Evolutionary conservation across 352 stramenopile genomes (phyloP).

Genomic region (Phytophthora pistaciae): DNA sequence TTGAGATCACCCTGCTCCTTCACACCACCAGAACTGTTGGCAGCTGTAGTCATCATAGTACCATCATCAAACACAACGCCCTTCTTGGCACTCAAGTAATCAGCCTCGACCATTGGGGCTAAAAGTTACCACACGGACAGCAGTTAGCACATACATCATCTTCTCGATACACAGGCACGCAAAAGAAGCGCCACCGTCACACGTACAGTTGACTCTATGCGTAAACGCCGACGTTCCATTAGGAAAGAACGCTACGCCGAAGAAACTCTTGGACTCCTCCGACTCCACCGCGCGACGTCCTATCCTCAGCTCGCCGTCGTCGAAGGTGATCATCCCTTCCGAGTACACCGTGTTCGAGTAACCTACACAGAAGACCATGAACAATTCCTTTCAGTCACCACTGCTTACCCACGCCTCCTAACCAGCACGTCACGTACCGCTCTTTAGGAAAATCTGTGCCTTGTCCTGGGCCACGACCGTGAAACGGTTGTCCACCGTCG

Average conservation of each 20-base stretch:
- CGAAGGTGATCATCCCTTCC: conserved; percentile 78
- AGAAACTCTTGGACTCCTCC: conserved; percentile 69
- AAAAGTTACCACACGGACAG: conserved; percentile 15
- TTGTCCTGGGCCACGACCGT: conserved; percentile 80
- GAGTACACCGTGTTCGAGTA: conserved; percentile 80
- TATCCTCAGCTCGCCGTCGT: conserved; percentile 66
- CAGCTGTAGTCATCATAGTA: conserved; percentile 83
- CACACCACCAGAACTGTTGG: conserved; percentile 80
- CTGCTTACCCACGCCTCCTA: background rate
- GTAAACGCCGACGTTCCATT: conserved; percentile 79
- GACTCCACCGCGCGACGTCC: conserved; percentile 60
- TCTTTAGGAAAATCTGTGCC: conserved; percentile 86
- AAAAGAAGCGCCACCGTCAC: background rate
- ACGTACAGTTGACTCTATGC: conserved; percentile 67
- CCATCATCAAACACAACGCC: conserved; percentile 79
- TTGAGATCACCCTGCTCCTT: conserved; percentile 82
- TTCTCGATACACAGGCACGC: background rate
- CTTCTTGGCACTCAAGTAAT: conserved; percentile 72
- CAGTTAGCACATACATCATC: background rate
- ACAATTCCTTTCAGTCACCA: background rate
- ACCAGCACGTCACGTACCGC: conserved; percentile 40
- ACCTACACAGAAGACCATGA: conserved; percentile 32
- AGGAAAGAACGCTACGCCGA: conserved; percentile 69
- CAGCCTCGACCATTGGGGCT: conserved; percentile 65
- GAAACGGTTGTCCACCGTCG: conserved; percentile 84